Evolutionary conservation across 2,329 filamentous ascomycete species (phyloP).

Genomic region (Monilinia laxa): DNA sequence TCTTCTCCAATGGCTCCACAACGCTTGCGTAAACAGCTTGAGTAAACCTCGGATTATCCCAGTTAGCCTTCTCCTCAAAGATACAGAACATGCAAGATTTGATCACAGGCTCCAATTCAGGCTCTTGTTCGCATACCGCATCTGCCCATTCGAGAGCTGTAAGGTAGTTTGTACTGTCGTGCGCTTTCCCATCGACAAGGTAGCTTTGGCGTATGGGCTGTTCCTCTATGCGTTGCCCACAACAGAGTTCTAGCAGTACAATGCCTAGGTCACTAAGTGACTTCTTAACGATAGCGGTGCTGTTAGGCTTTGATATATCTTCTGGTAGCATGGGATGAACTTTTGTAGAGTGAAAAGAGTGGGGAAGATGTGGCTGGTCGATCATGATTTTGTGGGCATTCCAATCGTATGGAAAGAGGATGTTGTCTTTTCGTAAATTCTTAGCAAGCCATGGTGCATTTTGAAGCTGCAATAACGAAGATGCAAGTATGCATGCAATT

Average conservation of each 20-base stretch:
- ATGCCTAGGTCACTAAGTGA: slow-evolving; percentile 32
- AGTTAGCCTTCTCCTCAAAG: slow-evolving; percentile 33
- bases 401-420: slow-evolving; percentile 30
- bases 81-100: slow-evolving; percentile 30
- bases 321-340: not conserved
- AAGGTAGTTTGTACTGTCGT: slow-evolving; percentile 28
- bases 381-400: slow-evolving; percentile 23
- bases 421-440: slow-evolving; percentile 32
- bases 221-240: slow-evolving; percentile 32
- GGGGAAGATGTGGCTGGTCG: slow-evolving; percentile 31
- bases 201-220: slow-evolving; percentile 26
- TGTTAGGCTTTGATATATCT: not conserved
- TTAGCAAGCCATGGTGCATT: slow-evolving; percentile 32
- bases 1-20: slow-evolving; percentile 30
- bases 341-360: slow-evolving; percentile 25
- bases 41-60: slow-evolving; percentile 30
- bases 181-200: slow-evolving; percentile 28
- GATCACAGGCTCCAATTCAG: slow-evolving; percentile 28
- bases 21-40: slow-evolving; percentile 33
- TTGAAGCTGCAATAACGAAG: slow-evolving; percentile 34
- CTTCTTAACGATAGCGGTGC: slow-evolving; percentile 23
- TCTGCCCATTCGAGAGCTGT: slow-evolving; percentile 32
- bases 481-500: slow-evolving; percentile 32
- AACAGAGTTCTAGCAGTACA: slow-evolving; percentile 36
- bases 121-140: slow-evolving; percentile 31